Percentiles rank a stretch among this genome's conserved stretches.
Evolutionary conservation across 176 grass and related monocot genomes (phyloP).

Genomic region (Raddia guianensis): DNA sequence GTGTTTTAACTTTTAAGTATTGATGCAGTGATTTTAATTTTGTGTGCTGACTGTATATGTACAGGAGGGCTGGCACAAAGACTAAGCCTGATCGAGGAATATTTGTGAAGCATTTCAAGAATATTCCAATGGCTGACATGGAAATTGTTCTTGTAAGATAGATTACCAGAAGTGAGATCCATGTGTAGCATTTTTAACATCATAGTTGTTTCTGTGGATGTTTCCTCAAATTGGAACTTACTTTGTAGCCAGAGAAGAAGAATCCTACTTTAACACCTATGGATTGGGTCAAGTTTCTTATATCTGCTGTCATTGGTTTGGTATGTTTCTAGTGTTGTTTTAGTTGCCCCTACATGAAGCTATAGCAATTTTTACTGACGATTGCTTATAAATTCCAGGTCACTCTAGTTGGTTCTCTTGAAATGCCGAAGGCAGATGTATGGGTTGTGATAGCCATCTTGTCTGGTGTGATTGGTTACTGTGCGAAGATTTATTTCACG

Average conservation of each 20-base stretch:
- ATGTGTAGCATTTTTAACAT: constrained; percentile 23
- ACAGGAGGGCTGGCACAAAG: constrained; percentile 68
- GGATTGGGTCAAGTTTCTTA: constrained; percentile 96
- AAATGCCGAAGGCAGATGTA: constrained; percentile 80
- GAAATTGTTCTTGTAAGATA: constrained; percentile 91
- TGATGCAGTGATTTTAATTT: constrained; percentile 31
- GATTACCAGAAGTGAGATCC: constrained; percentile 19
- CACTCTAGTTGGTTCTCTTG: constrained; percentile 84
- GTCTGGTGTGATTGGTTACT: constrained; percentile 83
- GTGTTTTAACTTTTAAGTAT: neutral
- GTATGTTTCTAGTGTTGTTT: constrained; percentile 62
- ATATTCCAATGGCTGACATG: constrained; percentile 94
- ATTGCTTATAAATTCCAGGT: constrained; percentile 52
- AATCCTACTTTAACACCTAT: constrained; percentile 92
- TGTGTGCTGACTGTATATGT: constrained; percentile 39
- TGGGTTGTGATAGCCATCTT: constrained; percentile 81
- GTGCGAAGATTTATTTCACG: constrained; percentile 95
- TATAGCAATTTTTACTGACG: constrained; percentile 16
- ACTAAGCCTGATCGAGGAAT: constrained; percentile 69
- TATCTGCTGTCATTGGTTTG: constrained; percentile 81
- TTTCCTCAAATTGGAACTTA: constrained; percentile 34
- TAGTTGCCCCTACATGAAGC: constrained; percentile 6
- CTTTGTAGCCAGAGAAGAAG: constrained; percentile 91
- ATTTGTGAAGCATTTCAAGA: constrained; percentile 88
- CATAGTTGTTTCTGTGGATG: constrained; percentile 21